Conservation (phyloP, 805 yeast genomes). For the Ogataea trehaloabstinens region DNA sequence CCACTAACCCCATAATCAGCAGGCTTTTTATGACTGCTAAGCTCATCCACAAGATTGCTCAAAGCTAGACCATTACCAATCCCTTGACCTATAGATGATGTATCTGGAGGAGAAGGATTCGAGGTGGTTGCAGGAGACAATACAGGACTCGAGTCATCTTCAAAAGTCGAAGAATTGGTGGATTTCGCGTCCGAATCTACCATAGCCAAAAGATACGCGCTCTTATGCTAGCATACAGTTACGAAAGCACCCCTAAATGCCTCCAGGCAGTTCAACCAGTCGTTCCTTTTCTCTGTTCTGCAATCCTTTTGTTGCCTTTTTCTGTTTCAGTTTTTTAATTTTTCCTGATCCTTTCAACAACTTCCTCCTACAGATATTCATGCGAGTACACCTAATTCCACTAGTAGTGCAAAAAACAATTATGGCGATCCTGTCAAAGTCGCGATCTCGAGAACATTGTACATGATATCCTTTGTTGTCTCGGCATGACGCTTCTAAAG, state of each 20-base stretch:
- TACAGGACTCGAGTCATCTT: conserved; percentile 7
- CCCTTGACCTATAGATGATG: not conserved
- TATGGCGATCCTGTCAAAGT: too few relatives aligned
- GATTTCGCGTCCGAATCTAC: conserved; percentile 10
- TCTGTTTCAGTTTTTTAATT: not conserved
- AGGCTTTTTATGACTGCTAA: not conserved
- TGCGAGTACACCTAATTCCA: too few relatives aligned
- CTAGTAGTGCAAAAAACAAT: too few relatives aligned
- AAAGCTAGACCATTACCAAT: not conserved
- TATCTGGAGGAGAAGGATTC: conserved; percentile 11
- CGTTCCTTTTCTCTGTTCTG: not conserved
- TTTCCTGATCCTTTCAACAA: conserved; percentile 1
- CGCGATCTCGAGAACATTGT: too few relatives aligned
- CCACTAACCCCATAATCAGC: not conserved
- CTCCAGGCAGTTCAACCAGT: too few relatives aligned
- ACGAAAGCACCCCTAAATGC: not conserved
- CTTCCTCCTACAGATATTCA: not conserved
- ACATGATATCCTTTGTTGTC: too few relatives aligned
- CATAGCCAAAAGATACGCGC: conserved; percentile 1
- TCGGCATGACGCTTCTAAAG: too few relatives aligned
- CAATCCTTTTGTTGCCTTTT: not conserved
- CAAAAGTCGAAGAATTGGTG: conserved; percentile 10
- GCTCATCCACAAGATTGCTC: conserved; percentile 3
- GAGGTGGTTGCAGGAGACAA: conserved; percentile 8
- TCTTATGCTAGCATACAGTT: not conserved